A percentile compares a stretch with the other conserved stretches of the same genome.
Evolutionary conservation across 495 filamentous ascomycete species (phyloP).

Genomic region (Penicillium pancosmium): DNA sequence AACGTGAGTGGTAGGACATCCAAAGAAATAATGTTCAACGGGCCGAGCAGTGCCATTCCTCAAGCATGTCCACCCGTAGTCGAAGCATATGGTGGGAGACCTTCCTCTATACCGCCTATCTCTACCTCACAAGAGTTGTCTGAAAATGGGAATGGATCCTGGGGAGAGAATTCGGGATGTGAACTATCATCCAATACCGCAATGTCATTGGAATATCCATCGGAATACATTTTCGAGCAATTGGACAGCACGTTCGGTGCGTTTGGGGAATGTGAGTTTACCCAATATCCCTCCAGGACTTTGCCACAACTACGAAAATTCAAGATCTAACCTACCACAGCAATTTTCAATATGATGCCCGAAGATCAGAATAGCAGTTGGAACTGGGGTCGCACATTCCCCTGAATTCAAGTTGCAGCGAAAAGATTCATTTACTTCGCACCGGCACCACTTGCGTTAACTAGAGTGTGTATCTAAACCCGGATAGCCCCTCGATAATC

Average conservation of each 20-base stretch:
- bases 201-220: conserved; percentile 3
- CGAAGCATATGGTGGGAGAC: neutral
- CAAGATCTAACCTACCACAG: neutral
- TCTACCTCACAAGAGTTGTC: neutral
- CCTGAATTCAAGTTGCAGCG: neutral
- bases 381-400: neutral
- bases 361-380: neutral
- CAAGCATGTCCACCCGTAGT: neutral
- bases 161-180: neutral
- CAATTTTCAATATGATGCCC: neutral
- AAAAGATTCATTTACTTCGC: no score
- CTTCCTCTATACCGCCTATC: neutral
- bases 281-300: neutral
- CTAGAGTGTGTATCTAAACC: conserved; percentile 19
- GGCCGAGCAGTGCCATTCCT: neutral
- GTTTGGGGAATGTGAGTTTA: conserved; percentile 14
- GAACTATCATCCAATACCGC: neutral
- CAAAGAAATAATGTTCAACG: neutral
- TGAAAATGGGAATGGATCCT: neutral
- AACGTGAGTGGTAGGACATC: neutral
- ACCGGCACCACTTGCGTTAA: neutral
- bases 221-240: conserved; percentile 10
- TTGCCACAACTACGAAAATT: neutral
- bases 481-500: conserved; percentile 51
- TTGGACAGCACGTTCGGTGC: conserved; percentile 14